Base-by-base conservation (phyloP, 2,329 filamentous ascomycete species). In the Neospermospora avenae region DNA sequence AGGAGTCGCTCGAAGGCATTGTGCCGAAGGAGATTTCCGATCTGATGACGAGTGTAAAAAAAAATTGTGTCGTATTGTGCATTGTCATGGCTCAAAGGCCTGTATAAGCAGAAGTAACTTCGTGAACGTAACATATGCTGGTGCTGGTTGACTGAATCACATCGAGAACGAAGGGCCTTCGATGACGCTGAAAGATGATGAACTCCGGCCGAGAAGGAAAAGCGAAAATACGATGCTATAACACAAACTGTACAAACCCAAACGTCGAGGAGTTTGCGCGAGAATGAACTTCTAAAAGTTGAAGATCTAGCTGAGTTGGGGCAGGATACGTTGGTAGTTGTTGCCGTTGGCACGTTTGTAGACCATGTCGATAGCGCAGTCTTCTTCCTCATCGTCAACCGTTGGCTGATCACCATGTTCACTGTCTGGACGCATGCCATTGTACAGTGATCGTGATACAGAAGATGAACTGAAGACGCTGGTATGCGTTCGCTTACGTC, bases 341-440 rank as follows among this genome's bases (percentile, higher is more conserved):
- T 71, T 69, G 24, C 72, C 72, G 58, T 70, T 67, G 8, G 72
- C 72, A 55, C 72, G 70, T 49, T 67, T 72, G 48, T 74, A 74
- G 13, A 25, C 34, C 69, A 66, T 66, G 35, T 28, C 48, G 11
- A 20, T 7, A 20, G 3, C 5, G 0, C 57, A 52, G 3, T 61
- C 58, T 2, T 71, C 66, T 4, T 67, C 67, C n/a, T 65, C 55
- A 14, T 68, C 64, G 18, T 60, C 52, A 22, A 55, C 39, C 48
- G 6, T 7, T 5, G 48, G 28, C 48, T 51, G 35, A 13, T 60
- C 58, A 13, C 65, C 67, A 58, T 65, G 70, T 64, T 44, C 59
- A 37, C 25, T 74, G 67, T 35, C 65, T 57, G 77, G 77, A 28
- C 77, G 75, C 72, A 74, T 74, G 55, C 77, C 77, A 62, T 80